These are phyloP conservation scores for Hordeum pubiflorum DNA, from an alignment of 202 grass and related monocot species.

Conservation along the genomic window DNA sequence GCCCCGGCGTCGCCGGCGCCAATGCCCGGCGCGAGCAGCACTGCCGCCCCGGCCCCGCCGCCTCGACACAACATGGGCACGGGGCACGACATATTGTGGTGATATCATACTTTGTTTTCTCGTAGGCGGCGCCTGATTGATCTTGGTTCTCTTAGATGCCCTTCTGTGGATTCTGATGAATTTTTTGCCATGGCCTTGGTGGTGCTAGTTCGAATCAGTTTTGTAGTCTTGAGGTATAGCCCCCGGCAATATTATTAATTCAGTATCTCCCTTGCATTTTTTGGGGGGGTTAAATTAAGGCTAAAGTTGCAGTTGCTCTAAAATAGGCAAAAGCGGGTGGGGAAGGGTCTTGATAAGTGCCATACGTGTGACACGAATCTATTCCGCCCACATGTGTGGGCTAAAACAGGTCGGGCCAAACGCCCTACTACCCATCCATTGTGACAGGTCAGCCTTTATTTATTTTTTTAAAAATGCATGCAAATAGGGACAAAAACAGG, in stretches of 20 bases:
- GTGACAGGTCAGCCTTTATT: too few relatives aligned
- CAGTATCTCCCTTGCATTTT: neutral
- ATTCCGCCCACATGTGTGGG: too few relatives aligned
- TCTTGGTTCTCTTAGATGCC: neutral
- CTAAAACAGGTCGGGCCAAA: too few relatives aligned
- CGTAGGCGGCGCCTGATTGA: slow-evolving; percentile 1
- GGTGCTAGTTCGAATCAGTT: neutral
- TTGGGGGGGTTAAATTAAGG: too few relatives aligned
- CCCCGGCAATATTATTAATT: neutral
- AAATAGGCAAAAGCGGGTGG: too few relatives aligned
- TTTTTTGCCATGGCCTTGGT: neutral
- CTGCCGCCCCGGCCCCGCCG: slow-evolving; percentile 21
- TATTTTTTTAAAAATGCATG: too few relatives aligned
- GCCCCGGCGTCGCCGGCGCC: neutral
- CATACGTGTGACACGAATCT: too few relatives aligned
- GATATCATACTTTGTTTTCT: neutral
- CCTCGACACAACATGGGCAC: slow-evolving; percentile 16
- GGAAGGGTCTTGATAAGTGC: too few relatives aligned
- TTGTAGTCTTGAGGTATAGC: neutral
- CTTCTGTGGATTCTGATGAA: neutral
- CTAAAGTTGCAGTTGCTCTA: too few relatives aligned
- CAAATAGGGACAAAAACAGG: too few relatives aligned
- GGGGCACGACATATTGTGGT: slow-evolving; percentile 8
- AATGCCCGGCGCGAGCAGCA: slow-evolving; percentile 21
- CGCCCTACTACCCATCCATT: too few relatives aligned